Conservation (phyloP, 495 filamentous ascomycete genomes). For the Xylona heveae region DNA sequence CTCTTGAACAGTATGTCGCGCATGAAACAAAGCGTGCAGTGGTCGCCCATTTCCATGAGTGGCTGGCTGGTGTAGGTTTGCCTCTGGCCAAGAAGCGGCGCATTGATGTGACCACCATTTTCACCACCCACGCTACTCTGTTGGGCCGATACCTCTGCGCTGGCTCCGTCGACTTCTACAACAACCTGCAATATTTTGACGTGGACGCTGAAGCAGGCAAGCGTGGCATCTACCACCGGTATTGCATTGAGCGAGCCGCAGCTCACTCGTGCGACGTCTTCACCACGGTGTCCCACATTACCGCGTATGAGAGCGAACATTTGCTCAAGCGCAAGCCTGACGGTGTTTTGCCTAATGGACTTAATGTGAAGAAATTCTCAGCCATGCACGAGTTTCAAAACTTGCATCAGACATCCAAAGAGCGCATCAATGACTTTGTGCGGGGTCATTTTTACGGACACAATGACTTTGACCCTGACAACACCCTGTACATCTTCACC, state of each 20-base stretch:
- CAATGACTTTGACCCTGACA: constrained; percentile 88
- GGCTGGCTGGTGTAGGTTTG: constrained; percentile 90
- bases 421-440: constrained; percentile 96
- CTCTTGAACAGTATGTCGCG: constrained; percentile 51
- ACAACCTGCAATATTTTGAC: constrained; percentile 94
- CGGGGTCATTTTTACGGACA: constrained; percentile 97
- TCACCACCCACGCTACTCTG: constrained; percentile 92
- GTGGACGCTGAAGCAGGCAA: constrained; percentile 93
- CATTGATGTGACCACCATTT: constrained; percentile 96
- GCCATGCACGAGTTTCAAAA: constrained; percentile 99
- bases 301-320: constrained; percentile 94
- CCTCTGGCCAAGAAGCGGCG: constrained; percentile 79
- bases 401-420: constrained; percentile 83
- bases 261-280: constrained; percentile 89
- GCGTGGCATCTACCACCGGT: constrained; percentile 94
- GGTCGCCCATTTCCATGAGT: constrained; percentile 97
- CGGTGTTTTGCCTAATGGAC: constrained; percentile 83
- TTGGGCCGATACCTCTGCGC: constrained; percentile 92
- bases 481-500: constrained; percentile 97
- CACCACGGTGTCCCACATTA: constrained; percentile 96
- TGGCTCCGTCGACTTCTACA: constrained; percentile 96
- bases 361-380: constrained; percentile 97
- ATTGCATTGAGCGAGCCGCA: constrained; percentile 90
- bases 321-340: constrained; percentile 94
- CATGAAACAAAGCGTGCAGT: constrained; percentile 81